phyloP scores from a whole-genome alignment of 768 basidiomycete species.

The Strobilomyces dryophilus region DNA sequence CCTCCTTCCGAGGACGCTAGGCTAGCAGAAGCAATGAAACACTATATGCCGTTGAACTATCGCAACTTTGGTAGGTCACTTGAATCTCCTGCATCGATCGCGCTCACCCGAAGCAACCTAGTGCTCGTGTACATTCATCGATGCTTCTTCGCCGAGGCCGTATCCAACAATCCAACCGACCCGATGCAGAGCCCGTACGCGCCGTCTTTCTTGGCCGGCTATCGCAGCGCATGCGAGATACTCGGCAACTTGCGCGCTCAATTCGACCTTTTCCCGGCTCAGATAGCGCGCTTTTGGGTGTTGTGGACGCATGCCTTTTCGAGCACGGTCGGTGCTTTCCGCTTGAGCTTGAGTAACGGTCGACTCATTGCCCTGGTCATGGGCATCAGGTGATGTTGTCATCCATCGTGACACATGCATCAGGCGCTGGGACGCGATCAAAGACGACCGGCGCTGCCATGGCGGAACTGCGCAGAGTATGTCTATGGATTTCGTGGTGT shows the following conservation, averaged over 20 bases:
- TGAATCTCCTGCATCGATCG: background rate
- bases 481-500: background rate
- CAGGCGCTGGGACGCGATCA: slow-evolving; percentile 40
- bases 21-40: slow-evolving; percentile 61
- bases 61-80: slow-evolving; percentile 55
- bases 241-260: slow-evolving; percentile 45
- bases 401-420: slow-evolving; percentile 69
- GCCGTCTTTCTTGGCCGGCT: slow-evolving; percentile 64
- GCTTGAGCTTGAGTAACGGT: background rate
- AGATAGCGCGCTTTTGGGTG: slow-evolving; percentile 66
- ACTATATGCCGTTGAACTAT: slow-evolving; percentile 75
- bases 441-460: slow-evolving; percentile 72
- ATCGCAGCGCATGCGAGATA: slow-evolving; percentile 61
- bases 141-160: slow-evolving; percentile 72
- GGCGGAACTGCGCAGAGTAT: slow-evolving; percentile 47
- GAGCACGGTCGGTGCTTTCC: slow-evolving; percentile 43
- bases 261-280: slow-evolving; percentile 48
- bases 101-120: slow-evolving; percentile 19
- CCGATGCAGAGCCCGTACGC: slow-evolving; percentile 68
- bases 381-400: slow-evolving; percentile 62
- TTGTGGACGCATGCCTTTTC: slow-evolving; percentile 73
- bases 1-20: slow-evolving; percentile 45
- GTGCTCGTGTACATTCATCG: slow-evolving; percentile 74
- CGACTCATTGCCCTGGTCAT: background rate
- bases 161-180: slow-evolving; percentile 57